phyloP scores from a whole-genome alignment of 305 asterid species.

The Rubia occidens region DNA sequence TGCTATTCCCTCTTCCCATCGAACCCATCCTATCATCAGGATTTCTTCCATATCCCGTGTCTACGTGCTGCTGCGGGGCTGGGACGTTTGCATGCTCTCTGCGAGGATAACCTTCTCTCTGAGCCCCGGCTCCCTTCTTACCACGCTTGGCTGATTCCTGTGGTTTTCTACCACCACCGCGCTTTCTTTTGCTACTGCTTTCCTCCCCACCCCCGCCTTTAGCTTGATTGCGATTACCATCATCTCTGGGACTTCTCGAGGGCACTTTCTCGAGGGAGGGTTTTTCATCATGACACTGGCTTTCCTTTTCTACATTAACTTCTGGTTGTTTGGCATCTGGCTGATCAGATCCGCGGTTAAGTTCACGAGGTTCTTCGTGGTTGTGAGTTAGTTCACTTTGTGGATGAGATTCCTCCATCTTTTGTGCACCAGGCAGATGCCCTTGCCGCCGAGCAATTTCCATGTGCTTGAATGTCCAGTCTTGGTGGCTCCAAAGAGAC shows the following conservation, averaged over 20 bases:
- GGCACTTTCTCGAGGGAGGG: slow-evolving; percentile 14
- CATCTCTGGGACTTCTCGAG: slow-evolving; percentile 11
- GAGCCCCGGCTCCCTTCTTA: slow-evolving; percentile 21
- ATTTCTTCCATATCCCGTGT: slow-evolving; percentile 17
- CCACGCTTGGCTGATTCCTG: slow-evolving; percentile 16
- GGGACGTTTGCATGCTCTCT: slow-evolving; percentile 19
- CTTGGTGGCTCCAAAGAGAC: slow-evolving; percentile 74
- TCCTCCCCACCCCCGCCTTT: slow-evolving; percentile 8
- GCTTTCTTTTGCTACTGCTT: slow-evolving; percentile 15
- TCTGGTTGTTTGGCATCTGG: slow-evolving; percentile 18
- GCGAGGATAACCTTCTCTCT: slow-evolving; percentile 25
- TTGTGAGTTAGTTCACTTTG: neutral
- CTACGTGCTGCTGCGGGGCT: slow-evolving; percentile 23
- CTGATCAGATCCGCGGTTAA: slow-evolving; percentile 4
- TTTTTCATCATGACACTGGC: slow-evolving; percentile 16
- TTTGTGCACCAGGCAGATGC: slow-evolving; percentile 32
- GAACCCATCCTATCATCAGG: slow-evolving; percentile 19
- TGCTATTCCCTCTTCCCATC: slow-evolving; percentile 19
- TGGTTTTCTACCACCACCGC: slow-evolving; percentile 16
- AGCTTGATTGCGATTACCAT: neutral
- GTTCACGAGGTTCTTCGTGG: slow-evolving; percentile 8
- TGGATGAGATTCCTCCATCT: slow-evolving; percentile 14
- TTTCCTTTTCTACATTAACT: slow-evolving; percentile 16
- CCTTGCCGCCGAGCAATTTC: slow-evolving; percentile 51
- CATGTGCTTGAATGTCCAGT: slow-evolving; percentile 55